A percentile compares a stretch with the other conserved stretches of the same genome.
Conservation (phyloP, 257 asterid species). For the Misopates orontium region DNA sequence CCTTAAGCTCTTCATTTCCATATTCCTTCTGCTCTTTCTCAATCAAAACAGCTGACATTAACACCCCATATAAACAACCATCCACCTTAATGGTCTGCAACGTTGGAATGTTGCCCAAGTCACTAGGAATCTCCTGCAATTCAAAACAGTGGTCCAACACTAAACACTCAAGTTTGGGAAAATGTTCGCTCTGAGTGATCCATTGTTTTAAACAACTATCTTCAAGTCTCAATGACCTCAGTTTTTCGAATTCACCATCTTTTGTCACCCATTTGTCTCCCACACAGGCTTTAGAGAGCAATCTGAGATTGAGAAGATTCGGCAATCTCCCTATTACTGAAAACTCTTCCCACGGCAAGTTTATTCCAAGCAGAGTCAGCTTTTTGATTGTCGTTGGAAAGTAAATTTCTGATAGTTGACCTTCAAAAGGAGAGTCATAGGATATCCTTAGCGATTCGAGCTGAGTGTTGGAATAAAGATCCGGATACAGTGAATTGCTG, state of each 20-base stretch:
- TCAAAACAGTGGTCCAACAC: conserved; percentile 7
- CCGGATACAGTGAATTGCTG: too few species aligned
- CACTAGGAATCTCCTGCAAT: conserved; percentile 14
- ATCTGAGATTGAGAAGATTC: conserved; percentile 23
- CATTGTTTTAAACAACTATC: conserved; percentile 1
- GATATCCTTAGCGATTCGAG: too few species aligned
- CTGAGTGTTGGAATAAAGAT: too few species aligned
- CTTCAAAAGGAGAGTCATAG: too few species aligned
- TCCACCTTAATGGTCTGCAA: conserved; percentile 21
- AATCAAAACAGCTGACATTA: neutral
- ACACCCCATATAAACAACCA: neutral
- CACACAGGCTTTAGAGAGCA: conserved; percentile 10
- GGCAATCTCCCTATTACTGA: conserved; percentile 10
- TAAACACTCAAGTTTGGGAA: conserved; percentile 24
- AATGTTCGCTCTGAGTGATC: conserved; percentile 3
- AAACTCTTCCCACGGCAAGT: conserved; percentile 9
- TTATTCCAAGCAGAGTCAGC: neutral
- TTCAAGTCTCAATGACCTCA: conserved; percentile 18
- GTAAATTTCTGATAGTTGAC: neutral
- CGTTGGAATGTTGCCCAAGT: conserved; percentile 1
- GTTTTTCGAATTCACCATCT: conserved; percentile 13
- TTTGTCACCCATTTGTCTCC: conserved; percentile 19
- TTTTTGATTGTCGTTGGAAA: conserved; percentile 12
- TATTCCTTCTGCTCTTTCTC: neutral
- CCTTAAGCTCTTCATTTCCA: conserved; percentile 16